A percentile compares a stretch with the other conserved stretches of the same genome.
phyloP scores from a whole-genome alignment of 495 filamentous ascomycete species.

The Penicillium paxilli region DNA sequence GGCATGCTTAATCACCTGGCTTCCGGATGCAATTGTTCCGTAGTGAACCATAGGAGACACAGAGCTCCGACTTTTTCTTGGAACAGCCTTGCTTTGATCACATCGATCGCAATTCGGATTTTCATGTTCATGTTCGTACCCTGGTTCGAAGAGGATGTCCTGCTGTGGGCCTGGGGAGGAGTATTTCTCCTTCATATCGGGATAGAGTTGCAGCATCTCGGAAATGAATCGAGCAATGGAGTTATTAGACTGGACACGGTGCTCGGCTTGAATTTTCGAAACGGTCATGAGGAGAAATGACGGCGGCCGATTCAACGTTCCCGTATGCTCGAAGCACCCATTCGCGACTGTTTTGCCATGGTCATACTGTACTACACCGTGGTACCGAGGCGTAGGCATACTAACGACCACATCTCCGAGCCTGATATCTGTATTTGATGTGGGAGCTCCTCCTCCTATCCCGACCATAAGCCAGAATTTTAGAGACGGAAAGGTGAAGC shows the following conservation, averaged over 20 bases:
- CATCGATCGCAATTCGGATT: neutral
- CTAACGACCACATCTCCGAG: slow-evolving; percentile 37
- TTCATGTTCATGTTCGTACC: neutral
- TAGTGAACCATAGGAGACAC: neutral
- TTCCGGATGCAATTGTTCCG: slow-evolving; percentile 3
- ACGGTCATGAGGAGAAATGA: slow-evolving; percentile 15
- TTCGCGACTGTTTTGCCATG: slow-evolving; percentile 32
- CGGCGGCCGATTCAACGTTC: slow-evolving; percentile 6
- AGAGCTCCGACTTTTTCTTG: neutral
- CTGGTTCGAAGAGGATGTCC: neutral
- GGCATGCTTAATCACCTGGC: neutral
- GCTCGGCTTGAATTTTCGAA: neutral
- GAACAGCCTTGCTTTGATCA: neutral
- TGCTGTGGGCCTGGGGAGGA: no score
- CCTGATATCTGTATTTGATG: slow-evolving; percentile 17
- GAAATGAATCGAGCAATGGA: neutral
- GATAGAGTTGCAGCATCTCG: neutral
- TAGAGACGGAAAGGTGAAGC: slow-evolving; percentile 24
- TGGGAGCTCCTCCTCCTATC: slow-evolving; percentile 30
- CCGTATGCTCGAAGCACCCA: slow-evolving; percentile 16
- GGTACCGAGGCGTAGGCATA: no score
- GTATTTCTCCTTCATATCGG: no score
- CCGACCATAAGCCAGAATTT: slow-evolving; percentile 34
- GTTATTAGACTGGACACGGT: neutral
- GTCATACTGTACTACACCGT: slow-evolving; percentile 45